These are phyloP conservation scores for Pseudophaeomoniella oleicola DNA, from an alignment of 2,329 filamentous ascomycete genomes.

Conservation along the genomic window DNA sequence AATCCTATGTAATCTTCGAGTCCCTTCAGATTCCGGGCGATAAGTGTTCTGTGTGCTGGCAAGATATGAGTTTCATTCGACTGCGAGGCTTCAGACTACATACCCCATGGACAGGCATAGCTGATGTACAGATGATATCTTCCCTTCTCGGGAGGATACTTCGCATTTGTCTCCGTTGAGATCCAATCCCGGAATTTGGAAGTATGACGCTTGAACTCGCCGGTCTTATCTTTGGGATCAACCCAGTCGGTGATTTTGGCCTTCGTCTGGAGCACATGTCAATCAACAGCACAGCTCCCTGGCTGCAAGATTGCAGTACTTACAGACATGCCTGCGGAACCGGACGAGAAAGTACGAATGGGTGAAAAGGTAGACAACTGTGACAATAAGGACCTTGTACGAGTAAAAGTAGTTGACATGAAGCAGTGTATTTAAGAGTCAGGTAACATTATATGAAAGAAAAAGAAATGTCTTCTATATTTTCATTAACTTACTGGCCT, in stretches of 20 bases:
- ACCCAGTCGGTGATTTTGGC: slow-evolving; percentile 75
- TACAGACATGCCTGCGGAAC: background rate
- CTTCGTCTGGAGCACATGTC: background rate
- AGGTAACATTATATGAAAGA: too few species aligned
- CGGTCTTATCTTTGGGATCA: slow-evolving; percentile 56
- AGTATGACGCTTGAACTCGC: slow-evolving; percentile 83
- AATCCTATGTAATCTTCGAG: slow-evolving; percentile 68
- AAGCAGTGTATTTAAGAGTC: too few species aligned
- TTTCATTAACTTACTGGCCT: too few species aligned
- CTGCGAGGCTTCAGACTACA: slow-evolving; percentile 6
- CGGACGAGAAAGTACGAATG: background rate
- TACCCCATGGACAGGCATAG: slow-evolving; percentile 83
- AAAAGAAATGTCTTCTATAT: too few species aligned
- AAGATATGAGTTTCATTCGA: background rate
- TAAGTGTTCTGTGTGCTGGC: slow-evolving; percentile 68
- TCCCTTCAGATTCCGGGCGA: slow-evolving; percentile 80
- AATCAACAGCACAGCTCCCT: background rate
- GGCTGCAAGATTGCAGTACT: background rate
- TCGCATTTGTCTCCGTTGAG: slow-evolving; percentile 53
- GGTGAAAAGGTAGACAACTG: background rate
- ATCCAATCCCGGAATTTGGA: slow-evolving; percentile 74
- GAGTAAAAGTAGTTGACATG: background rate
- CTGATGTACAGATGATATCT: slow-evolving; percentile 92
- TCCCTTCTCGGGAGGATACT: slow-evolving; percentile 73
- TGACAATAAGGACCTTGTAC: background rate